Conservation (phyloP, 2,329 filamentous ascomycete species). For the Lithohypha guttulata region DNA sequence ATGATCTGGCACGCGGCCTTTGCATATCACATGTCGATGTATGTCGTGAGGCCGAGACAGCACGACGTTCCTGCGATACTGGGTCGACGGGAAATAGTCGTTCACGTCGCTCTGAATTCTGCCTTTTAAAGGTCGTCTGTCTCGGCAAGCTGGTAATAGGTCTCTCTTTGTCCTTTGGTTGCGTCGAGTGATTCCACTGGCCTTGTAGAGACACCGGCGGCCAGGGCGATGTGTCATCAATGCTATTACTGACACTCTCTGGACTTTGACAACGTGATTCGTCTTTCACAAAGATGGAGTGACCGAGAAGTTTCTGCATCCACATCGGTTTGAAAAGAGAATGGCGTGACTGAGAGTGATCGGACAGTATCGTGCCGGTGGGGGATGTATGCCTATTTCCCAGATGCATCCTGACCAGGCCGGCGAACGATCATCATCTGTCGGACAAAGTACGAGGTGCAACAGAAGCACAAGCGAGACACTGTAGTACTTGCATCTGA, state of each 20-base stretch:
- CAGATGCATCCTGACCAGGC: conserved; percentile 4
- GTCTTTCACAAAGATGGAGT: conserved; percentile 9
- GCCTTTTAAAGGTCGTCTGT: conserved; percentile 67
- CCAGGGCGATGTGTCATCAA: conserved; percentile 2
- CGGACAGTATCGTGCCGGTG: conserved; percentile 3
- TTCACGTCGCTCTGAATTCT: conserved; percentile 68
- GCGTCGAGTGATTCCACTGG: background rate
- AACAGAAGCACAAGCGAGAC: conserved; percentile 6
- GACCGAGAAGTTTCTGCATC: conserved; percentile 7
- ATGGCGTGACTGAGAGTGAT: conserved; percentile 4
- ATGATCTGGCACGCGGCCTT: conserved; percentile 35
- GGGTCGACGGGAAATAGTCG: conserved; percentile 57
- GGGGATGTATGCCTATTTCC: conserved; percentile 9
- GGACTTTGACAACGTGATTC: conserved; percentile 8
- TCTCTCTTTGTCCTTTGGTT: conserved; percentile 6
- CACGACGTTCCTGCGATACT: conserved; percentile 56
- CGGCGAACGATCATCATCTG: background rate
- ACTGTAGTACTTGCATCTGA: conserved; percentile 4
- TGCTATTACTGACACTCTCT: background rate
- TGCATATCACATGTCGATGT: conserved; percentile 7
- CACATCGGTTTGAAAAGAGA: conserved; percentile 2
- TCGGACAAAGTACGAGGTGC: conserved; percentile 4
- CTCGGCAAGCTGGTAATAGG: conserved; percentile 64
- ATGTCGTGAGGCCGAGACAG: conserved; percentile 48
- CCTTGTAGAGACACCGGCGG: background rate